These are phyloP conservation scores for Pleoardoris graminearum DNA, from an alignment of 2,329 filamentous ascomycete genomes.

Conservation along the genomic window DNA sequence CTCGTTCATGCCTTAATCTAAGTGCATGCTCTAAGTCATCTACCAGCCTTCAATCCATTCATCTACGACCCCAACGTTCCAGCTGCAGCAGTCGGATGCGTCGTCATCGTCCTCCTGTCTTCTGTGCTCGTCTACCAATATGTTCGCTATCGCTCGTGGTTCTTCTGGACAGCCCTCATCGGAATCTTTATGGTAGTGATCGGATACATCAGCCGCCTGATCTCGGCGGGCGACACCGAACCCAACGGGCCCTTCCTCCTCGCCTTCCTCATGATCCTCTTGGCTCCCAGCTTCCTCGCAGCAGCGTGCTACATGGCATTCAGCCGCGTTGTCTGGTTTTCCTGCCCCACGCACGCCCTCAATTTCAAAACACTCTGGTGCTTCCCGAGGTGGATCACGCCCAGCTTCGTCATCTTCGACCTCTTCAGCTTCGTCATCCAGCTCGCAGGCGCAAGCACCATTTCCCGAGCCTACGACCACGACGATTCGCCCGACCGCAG, in stretches of 20 bases:
- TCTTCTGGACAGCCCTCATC: conserved; percentile 42
- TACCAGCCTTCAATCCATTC: conserved; percentile 46
- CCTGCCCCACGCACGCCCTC: conserved; percentile 43
- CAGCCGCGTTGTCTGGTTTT: conserved; percentile 51
- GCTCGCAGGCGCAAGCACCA: conserved; percentile 48
- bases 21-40: conserved; percentile 1
- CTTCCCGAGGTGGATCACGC: conserved; percentile 50
- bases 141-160: conserved; percentile 41
- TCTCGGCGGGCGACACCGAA: conserved; percentile 45
- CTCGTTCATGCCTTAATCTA: background rate
- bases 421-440: conserved; percentile 55
- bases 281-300: conserved; percentile 55
- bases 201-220: conserved; percentile 57
- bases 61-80: conserved; percentile 54
- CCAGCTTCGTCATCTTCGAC: conserved; percentile 54
- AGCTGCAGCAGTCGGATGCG: conserved; percentile 49
- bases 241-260: conserved; percentile 44
- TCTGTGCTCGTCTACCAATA: conserved; percentile 38
- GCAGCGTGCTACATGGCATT: conserved; percentile 57
- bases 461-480: conserved; percentile 40
- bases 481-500: conserved; percentile 45
- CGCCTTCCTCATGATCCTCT: conserved; percentile 52
- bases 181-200: conserved; percentile 51
- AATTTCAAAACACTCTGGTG: conserved; percentile 51
- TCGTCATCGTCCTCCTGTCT: conserved; percentile 47